Base-by-base conservation (phyloP, 495 filamentous ascomycete genomes). In the Poronia punctata region DNA sequence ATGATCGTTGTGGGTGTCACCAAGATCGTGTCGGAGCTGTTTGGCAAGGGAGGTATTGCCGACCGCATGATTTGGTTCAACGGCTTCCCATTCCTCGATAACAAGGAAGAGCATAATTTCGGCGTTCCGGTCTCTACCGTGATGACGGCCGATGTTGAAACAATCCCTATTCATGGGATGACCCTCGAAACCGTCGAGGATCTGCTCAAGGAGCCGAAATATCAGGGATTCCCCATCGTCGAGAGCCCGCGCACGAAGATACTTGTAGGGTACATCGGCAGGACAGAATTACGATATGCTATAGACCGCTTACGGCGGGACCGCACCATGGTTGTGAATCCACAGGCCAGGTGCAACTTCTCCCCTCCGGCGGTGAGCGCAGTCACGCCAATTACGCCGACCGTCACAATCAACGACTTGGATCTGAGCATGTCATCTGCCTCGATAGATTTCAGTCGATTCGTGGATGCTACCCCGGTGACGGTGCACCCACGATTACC, bases 61-160 rank as follows among this genome's bases (percentile, higher is more conserved):
- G 92, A 98, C 61, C 82, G 92, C 45, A 94, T 95, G 86, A 98
- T 98, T 46, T 97, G 88, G 89, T 95, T 96, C 70, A 98, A 86
- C 54, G 92, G 92, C 12, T 96, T 97, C 55, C 92, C 92, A 0
- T 97, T 94, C 69, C 74, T 98, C 3, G 92, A 98, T 64, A 95
- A 87, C 62, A 98, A 98, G 59, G 93, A 97, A 64, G 93, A 97
- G 37, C 92, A 97, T 60, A 87, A 87, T 34, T 96, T 97, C 61
- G 90, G 90, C 24, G 92, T 97, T 3, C 86, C 92, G 0, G 90
- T 97, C 20, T 94, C 88, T 3, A 79, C 85, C 45, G 86, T 85
- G 43, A 97, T 96, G 92, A 95, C 85, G 1, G 74, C 74, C 11
- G 79, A 88, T 43, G 71, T 95, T 8, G 70, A 77, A 4, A 75